A percentile compares a stretch with the other conserved stretches of the same genome.
phyloP scores from a whole-genome alignment of 805 yeast species.

The Metschnikowia cubensis region DNA sequence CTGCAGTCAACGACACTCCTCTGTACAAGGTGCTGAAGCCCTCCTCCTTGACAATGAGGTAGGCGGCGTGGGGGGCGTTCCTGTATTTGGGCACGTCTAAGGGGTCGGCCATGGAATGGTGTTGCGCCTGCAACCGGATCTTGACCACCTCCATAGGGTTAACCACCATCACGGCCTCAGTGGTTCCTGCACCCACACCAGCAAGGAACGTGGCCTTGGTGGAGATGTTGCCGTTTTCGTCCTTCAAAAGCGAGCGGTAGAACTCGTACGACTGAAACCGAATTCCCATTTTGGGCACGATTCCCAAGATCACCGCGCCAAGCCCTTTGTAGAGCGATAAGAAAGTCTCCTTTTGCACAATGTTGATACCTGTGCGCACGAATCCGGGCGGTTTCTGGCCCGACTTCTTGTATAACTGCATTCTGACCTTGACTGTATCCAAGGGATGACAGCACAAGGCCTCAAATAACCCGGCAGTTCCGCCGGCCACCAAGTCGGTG shows the following conservation, averaged over 20 bases:
- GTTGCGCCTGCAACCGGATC: conserved; percentile 94
- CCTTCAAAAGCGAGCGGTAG: conserved; percentile 66
- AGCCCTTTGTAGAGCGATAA: conserved; percentile 90
- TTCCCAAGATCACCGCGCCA: conserved; percentile 96
- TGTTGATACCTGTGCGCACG: conserved; percentile 71
- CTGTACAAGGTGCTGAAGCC: conserved; percentile 85
- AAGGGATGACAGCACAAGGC: conserved; percentile 98
- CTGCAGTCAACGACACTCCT: conserved; percentile 94
- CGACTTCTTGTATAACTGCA: conserved; percentile 80
- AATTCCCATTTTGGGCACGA: conserved; percentile 97
- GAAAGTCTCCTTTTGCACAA: conserved; percentile 75
- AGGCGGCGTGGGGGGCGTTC: conserved; percentile 88
- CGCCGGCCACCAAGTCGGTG: conserved; percentile 83
- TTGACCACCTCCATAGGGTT: conserved; percentile 98
- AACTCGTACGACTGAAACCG: conserved; percentile 92
- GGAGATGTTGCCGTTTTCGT: conserved; percentile 60
- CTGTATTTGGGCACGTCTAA: conserved; percentile 77
- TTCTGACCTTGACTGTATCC: conserved; percentile 94
- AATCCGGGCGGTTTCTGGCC: conserved; percentile 86
- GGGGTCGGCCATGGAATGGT: conserved; percentile 84
- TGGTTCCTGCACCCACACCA: conserved; percentile 96
- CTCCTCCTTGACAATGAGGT: conserved; percentile 82
- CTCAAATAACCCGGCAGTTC: conserved; percentile 94
- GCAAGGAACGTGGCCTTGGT: conserved; percentile 79
- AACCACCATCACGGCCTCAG: conserved; percentile 91